Conservation (phyloP, 148 eudicot species). For the Euryodendron excelsum region DNA sequence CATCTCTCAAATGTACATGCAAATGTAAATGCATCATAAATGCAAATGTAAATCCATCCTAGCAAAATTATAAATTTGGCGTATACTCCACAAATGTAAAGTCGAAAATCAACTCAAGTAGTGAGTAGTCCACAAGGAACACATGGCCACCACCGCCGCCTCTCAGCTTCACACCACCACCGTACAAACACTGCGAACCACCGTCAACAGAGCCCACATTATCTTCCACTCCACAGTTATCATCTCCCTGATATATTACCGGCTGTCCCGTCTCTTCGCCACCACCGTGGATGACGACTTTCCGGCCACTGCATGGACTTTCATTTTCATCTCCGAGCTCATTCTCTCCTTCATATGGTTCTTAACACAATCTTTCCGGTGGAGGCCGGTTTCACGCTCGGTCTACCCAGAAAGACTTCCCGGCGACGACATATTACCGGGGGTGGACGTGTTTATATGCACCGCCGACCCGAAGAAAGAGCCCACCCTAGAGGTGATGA, state of each 20-base stretch:
- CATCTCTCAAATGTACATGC: no score
- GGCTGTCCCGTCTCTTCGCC: slow-evolving; percentile 21
- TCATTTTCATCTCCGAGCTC: slow-evolving; percentile 43
- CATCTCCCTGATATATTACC: slow-evolving; percentile 35
- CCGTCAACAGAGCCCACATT: slow-evolving; percentile 40
- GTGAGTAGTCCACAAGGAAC: no score
- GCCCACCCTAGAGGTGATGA: slow-evolving; percentile 52
- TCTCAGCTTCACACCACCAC: slow-evolving; percentile 29
- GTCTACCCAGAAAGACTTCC: slow-evolving; percentile 27
- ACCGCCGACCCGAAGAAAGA: slow-evolving; percentile 60
- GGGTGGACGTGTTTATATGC: slow-evolving; percentile 57
- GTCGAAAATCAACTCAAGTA: no score
- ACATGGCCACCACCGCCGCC: background rate
- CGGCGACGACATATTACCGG: slow-evolving; percentile 33
- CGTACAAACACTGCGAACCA: slow-evolving; percentile 32
- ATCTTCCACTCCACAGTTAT: slow-evolving; percentile 34
- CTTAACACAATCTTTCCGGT: slow-evolving; percentile 39
- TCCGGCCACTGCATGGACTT: slow-evolving; percentile 30
- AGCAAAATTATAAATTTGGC: no score
- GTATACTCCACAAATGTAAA: no score
- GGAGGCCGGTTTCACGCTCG: slow-evolving; percentile 41
- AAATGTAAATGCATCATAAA: no score
- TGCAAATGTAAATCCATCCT: no score
- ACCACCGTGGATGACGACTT: no score
- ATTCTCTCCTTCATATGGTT: slow-evolving; percentile 39